Evolutionary conservation across 257 asterid genomes (phyloP), one percentile per base, ranked within the genome.

Genomic region (Gentiana macrophylla): DNA sequence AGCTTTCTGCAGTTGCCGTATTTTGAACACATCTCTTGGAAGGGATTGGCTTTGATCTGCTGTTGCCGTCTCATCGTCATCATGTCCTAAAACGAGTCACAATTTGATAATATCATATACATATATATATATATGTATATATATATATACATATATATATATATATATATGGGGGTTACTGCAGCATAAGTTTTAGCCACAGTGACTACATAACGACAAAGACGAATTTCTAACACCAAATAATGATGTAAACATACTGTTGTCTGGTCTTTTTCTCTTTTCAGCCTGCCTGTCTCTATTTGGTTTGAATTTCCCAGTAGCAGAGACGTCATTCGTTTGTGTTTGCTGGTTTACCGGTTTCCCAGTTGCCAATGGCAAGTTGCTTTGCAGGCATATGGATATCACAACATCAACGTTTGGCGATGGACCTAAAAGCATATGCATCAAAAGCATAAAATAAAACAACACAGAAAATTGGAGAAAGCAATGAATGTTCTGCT

Each of bases 371-470:
- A 71, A 35, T 12, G 82, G 79, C 52, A 88, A 59, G 69, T 83
- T 88, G 78, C 89, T 85, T 85, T 88, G 95, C 84, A 91, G 76
- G 57, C 93, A 88, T 77, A 88, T 71, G 53, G 97, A 85, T 74
- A 91, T 69, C 66, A 91, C 94, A 69, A 83, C 72, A 74, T 91
- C 97, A 47, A 80, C 86, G 66, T 88, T 94, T 5, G 95, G 98
- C 5, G 90, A 76, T 35, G 97, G 98, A 65, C 98, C 98, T 91
- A 70, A 50, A 67, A 24, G 24, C 24, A 63, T 68, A 56, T 34
- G 24, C 64, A 72, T 8, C 49, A 59, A 59, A 34, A 54, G 57
- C 49, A 51, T 35, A 38, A 60, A 54, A 33, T 51, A 61, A 41
- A 45, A 53, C 52, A 52, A 2, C 6, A 50, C 37, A 12, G 32